Base-by-base conservation (phyloP, 169 alveolate genomes). In the Besnoitia besnoiti region DNA sequence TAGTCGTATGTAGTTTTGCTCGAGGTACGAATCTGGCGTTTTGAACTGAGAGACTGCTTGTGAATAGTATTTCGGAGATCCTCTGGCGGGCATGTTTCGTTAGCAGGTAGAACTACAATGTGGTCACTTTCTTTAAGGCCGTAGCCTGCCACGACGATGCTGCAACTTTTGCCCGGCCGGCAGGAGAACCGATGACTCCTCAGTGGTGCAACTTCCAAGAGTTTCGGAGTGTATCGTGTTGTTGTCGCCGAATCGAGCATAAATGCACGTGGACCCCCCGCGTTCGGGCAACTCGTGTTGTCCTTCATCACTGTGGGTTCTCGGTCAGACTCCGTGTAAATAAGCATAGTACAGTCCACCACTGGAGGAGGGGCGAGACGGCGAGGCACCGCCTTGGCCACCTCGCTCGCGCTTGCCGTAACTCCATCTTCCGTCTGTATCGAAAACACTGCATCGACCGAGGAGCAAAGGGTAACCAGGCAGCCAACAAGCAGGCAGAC, bases 71-170 rank as follows among this genome's bases (percentile, higher is more conserved):
- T 77, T 51, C 75, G 12, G 40, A 73, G 91, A 27, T 87, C 37
- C 50, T 61, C 87, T n/a, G 91, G 91, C 24, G 93, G 88, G 55
- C 93, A 90, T 89, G 49, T 42, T 21, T 35, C 93, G 39, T 35
- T 51, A 21, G 46, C 89, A 33, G 51, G 51, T 14, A 80, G 82
- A 5, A 90, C 51, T 21, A 51, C 47, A 30, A 90, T 30, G 55
- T 61, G 75, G 46, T 90, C 93, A 21, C 67, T 79, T 30, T 61
- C 80, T 35, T 59, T 77, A 3, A 90, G 93, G 19, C 93, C 93
- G 37, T 62, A 90, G 0, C 93, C 93, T 40, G 93, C 47, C n/a
- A 90, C 93, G n/a, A 90, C 90, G 19, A 90, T 21, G 50, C 82
- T 90, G 79, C 93, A 90, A 30, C 80, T 59, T 7, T 51, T 51